These are phyloP conservation scores for Zalaria sp. DNA, from an alignment of 2,329 filamentous ascomycete species.

Conservation along the genomic window DNA sequence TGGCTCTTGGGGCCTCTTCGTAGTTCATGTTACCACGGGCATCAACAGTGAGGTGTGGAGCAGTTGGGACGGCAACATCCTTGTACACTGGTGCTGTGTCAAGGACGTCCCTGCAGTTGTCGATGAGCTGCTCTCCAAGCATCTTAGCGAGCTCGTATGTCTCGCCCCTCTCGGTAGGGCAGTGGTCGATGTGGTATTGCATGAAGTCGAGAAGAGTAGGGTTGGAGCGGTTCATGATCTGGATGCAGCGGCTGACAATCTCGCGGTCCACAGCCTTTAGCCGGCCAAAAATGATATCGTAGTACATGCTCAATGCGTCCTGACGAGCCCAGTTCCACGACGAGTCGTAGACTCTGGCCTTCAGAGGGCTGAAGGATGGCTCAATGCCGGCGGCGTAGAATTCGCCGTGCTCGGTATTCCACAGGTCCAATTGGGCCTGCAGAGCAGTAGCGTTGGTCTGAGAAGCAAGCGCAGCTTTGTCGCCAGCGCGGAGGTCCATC, in stretches of 20 bases:
- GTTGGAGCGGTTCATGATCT: conserved; percentile 98
- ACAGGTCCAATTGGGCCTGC: conserved; percentile 86
- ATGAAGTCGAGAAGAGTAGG: conserved; percentile 93
- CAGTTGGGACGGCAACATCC: conserved; percentile 85
- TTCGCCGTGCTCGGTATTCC: conserved; percentile 90
- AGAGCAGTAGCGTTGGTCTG: conserved; percentile 77
- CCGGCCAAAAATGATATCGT: conserved; percentile 94
- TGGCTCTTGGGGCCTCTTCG: conserved; percentile 70
- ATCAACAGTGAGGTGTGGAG: conserved; percentile 84
- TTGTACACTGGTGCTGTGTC: conserved; percentile 80
- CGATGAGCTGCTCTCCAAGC: conserved; percentile 82
- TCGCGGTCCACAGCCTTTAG: conserved; percentile 88
- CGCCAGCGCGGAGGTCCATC: conserved; percentile 89
- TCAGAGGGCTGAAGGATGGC: conserved; percentile 82
- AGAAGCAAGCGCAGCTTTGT: conserved; percentile 78
- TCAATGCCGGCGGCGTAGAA: conserved; percentile 92
- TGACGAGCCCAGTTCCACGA: conserved; percentile 99
- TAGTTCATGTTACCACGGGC: conserved; percentile 86
- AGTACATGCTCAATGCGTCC: conserved; percentile 96
- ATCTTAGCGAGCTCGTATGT: conserved; percentile 97
- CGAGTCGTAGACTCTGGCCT: conserved; percentile 92
- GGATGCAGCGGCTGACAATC: conserved; percentile 96
- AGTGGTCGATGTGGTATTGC: conserved; percentile 99
- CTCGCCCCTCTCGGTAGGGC: conserved; percentile 88
- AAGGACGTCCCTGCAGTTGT: conserved; percentile 92